Base-by-base conservation (phyloP, 495 filamentous ascomycete genomes). In the Aspergillus sparsus region DNA sequence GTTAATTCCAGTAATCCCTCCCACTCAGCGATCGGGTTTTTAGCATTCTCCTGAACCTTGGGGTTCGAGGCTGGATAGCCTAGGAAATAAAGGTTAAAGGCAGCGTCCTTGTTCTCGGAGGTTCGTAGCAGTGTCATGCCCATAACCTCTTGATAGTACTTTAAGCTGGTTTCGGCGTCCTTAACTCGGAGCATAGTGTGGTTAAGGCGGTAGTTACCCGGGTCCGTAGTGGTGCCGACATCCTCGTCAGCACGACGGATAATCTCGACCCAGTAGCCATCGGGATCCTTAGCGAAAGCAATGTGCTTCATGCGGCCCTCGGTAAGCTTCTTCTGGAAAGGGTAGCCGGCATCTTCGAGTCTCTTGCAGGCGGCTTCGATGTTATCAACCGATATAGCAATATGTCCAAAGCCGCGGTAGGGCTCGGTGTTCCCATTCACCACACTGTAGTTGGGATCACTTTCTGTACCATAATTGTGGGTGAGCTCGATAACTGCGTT, bases 401-500 rank as follows among this genome's bases (percentile, higher is more conserved):
- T 83, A 74, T 98, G 94, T 16, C 94, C 93, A 71, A 97, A 98
- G 9, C 94, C 92, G 58, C 85, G 85, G 73, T 87, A 75, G 0
- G 92, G 93, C 57, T 97, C 91, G 16, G 80, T 85, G 78, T 98
- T 98, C 57, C 94, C 94, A 71, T 93, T 97, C 64, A 83, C 86
- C 62, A 93, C 77, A 68, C 85, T 88, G 81, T 89, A 98, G 69
- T 85, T 79, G 16, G 88, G 84, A 71, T 98, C 90, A 58, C 81
- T 81, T 75, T 98, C 94, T 13, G 92, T 97, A 67, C 94, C 94
- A 74, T 97, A 90, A 81, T 97, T 97, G 82, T 98, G 94, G 56
- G 91, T 96, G 59, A 98, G 85, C 71, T 98, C 94, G 64, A 98
- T 83, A 18, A 97, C 78, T 35, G 90, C 93, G 66, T 97, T 87